These are phyloP conservation scores for Eucalyptus polybractea DNA, from an alignment of 345 rosid species.

Conservation along the genomic window DNA sequence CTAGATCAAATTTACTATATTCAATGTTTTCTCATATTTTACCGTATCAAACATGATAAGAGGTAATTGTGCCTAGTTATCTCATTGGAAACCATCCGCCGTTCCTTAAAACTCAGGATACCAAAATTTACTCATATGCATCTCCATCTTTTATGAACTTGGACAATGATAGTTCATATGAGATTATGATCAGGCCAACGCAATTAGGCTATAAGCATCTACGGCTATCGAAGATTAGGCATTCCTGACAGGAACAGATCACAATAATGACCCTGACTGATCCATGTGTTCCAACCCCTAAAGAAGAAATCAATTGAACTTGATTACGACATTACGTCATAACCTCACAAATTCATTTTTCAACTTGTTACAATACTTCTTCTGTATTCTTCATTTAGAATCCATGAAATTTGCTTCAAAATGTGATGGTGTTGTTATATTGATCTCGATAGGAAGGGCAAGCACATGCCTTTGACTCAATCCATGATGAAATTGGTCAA, in stretches of 20 bases:
- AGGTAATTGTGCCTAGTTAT: background rate
- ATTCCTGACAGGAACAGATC: background rate
- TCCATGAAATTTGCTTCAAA: background rate
- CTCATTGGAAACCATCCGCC: background rate
- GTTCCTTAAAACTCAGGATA: background rate
- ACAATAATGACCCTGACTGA: background rate
- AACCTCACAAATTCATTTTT: background rate
- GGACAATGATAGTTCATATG: background rate
- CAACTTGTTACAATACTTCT: background rate
- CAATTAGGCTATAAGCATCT: background rate
- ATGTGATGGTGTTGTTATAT: background rate
- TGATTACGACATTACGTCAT: background rate
- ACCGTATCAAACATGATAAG: background rate
- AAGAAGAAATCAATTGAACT: background rate
- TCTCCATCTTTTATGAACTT: background rate
- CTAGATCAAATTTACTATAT: background rate
- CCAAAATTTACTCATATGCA: background rate
- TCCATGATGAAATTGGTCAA: background rate
- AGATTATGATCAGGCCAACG: background rate
- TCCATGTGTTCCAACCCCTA: background rate
- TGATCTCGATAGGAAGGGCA: background rate
- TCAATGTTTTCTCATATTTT: background rate
- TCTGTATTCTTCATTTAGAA: background rate
- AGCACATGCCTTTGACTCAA: background rate
- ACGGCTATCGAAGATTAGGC: background rate